phyloP scores from a whole-genome alignment of 768 basidiomycete species.

The Lactarius trivialis region DNA sequence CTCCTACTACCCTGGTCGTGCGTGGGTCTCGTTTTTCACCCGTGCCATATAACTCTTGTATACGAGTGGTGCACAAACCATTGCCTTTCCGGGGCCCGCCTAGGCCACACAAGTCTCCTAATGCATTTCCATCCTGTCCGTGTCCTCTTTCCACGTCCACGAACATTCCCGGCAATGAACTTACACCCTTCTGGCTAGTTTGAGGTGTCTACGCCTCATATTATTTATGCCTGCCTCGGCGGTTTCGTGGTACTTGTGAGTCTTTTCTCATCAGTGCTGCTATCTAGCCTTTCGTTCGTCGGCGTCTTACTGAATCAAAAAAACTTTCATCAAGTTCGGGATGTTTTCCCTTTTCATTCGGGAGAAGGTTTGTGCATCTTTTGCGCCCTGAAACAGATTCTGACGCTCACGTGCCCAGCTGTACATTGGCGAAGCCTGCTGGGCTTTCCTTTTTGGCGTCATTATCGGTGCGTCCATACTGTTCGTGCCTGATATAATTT shows the following conservation, averaged over 20 bases:
- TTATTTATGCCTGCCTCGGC: slow-evolving; percentile 73
- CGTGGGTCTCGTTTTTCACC: too few species aligned
- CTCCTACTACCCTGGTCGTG: too few species aligned
- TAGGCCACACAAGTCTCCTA: too few species aligned
- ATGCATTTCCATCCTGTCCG: too few species aligned
- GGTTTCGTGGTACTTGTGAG: slow-evolving; percentile 73
- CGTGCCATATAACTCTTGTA: too few species aligned
- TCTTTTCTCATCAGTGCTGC: slow-evolving; percentile 8
- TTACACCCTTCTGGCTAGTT: slow-evolving; percentile 32
- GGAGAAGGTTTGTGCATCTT: slow-evolving; percentile 49
- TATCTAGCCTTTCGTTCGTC: not conserved
- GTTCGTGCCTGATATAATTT: not conserved
- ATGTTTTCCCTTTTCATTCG: slow-evolving; percentile 92
- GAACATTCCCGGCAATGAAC: not conserved
- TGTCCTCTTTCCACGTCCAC: not conserved
- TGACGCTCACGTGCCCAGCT: slow-evolving; percentile 37
- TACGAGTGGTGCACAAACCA: too few species aligned
- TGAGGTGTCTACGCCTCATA: slow-evolving; percentile 62
- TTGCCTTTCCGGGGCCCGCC: too few species aligned
- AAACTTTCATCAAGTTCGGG: slow-evolving; percentile 57
- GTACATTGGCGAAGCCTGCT: slow-evolving; percentile 94
- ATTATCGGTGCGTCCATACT: slow-evolving; percentile 57
- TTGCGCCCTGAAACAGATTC: not conserved
- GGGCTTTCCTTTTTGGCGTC: slow-evolving; percentile 91
- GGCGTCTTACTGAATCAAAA: not conserved